A percentile compares a stretch with the other conserved stretches of the same genome.
Evolutionary conservation across 768 basidiomycete species (phyloP).

Genomic region (Pleurotus tuoliensis): DNA sequence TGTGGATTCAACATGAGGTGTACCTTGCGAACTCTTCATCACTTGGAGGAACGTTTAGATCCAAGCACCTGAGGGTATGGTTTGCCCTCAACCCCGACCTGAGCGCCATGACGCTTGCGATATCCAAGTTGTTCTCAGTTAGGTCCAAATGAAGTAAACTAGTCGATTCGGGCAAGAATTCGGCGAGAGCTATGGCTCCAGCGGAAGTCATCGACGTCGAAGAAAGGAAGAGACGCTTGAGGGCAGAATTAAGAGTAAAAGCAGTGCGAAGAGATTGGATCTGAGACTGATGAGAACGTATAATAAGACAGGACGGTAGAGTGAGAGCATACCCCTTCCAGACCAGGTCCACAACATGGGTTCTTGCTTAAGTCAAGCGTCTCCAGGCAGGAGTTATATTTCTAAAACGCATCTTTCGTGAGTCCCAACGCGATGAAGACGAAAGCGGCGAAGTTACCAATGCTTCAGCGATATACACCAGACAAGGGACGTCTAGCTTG

Average conservation of each 20-base stretch:
- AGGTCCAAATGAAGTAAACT: conserved; percentile 90
- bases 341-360: conserved; percentile 83
- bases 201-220: conserved; percentile 74
- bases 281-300: conserved; percentile 27
- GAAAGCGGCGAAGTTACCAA: conserved; percentile 42
- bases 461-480: conserved; percentile 83
- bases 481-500: conserved; percentile 78
- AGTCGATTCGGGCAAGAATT: conserved; percentile 89
- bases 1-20: conserved; percentile 13
- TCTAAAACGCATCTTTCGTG: conserved; percentile 41
- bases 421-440: not conserved
- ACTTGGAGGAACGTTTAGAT: conserved; percentile 85
- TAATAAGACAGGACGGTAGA: not conserved
- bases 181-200: conserved; percentile 92
- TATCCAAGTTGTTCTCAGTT: conserved; percentile 76
- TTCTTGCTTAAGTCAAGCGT: conserved; percentile 92
- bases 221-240: conserved; percentile 91
- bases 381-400: conserved; percentile 92
- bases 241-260: conserved; percentile 85
- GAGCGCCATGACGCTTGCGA: conserved; percentile 92
- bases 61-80: conserved; percentile 84
- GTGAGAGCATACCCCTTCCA: conserved; percentile 72
- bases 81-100: conserved; percentile 83
- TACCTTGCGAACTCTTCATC: conserved; percentile 76
- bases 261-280: conserved; percentile 88